phyloP scores from a whole-genome alignment of 371 early-diverging fungal species.

The Mucor saturninus region DNA sequence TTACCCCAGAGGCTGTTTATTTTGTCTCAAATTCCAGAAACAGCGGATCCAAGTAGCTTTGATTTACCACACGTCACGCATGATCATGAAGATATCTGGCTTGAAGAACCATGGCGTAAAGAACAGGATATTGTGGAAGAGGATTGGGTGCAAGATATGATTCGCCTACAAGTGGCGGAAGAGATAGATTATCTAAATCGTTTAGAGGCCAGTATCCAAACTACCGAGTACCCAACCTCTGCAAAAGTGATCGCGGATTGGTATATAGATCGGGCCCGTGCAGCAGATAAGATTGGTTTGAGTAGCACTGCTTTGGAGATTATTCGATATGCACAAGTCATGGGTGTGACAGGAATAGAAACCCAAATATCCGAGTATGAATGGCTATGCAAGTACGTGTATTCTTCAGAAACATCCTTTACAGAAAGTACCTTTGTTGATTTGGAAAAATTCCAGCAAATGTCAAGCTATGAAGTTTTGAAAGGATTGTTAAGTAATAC shows the following conservation, averaged over 20 bases:
- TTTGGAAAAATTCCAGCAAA: slow-evolving; percentile 40
- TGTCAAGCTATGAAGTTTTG: slow-evolving; percentile 60
- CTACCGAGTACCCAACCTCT: slow-evolving; percentile 52
- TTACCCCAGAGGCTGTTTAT: slow-evolving; percentile 69
- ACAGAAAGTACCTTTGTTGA: slow-evolving; percentile 34
- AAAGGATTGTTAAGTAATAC: slow-evolving; percentile 54
- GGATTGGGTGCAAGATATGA: slow-evolving; percentile 18
- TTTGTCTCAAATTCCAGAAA: slow-evolving; percentile 69
- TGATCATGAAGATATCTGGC: slow-evolving; percentile 41
- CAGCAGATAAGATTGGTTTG: slow-evolving; percentile 63
- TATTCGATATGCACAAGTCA: slow-evolving; percentile 56
- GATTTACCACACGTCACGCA: slow-evolving; percentile 45
- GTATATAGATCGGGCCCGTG: slow-evolving; percentile 61
- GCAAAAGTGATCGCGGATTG: slow-evolving; percentile 56
- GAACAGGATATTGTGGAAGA: slow-evolving; percentile 34
- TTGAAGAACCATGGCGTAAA: slow-evolving; percentile 46
- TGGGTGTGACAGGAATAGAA: slow-evolving; percentile 57
- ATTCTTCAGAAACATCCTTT: slow-evolving; percentile 35
- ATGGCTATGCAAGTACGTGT: slow-evolving; percentile 66
- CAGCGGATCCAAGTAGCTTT: slow-evolving; percentile 54
- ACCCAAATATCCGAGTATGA: slow-evolving; percentile 53
- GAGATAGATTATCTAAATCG: slow-evolving; percentile 18
- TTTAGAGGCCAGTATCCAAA: slow-evolving; percentile 35
- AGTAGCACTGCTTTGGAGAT: slow-evolving; percentile 61
- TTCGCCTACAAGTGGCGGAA: slow-evolving; percentile 25